These are phyloP conservation scores for Malania oleifera DNA, from an alignment of 164 flowering plant genomes.

Conservation along the genomic window DNA sequence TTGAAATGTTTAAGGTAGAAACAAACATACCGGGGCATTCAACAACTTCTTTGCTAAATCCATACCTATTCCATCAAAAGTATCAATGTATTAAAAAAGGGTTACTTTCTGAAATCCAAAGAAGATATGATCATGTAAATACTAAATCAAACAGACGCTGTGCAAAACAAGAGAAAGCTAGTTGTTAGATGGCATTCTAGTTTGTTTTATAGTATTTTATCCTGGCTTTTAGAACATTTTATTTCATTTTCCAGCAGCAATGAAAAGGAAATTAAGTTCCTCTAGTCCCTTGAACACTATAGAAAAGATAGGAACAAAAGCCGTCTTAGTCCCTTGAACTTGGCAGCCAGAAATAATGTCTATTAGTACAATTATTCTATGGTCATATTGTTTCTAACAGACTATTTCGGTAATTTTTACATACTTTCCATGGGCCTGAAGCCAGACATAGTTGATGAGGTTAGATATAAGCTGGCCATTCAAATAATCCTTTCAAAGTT, in stretches of 20 bases:
- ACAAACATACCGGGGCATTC: slow-evolving; percentile 80
- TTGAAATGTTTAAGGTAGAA: neutral
- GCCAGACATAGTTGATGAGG: too few species aligned
- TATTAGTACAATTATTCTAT: too few species aligned
- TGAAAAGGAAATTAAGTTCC: too few species aligned
- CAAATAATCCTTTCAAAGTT: too few species aligned
- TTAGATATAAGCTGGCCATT: too few species aligned
- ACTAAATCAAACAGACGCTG: neutral
- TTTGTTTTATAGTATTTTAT: neutral
- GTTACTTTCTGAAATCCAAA: neutral
- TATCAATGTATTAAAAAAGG: slow-evolving; percentile 1
- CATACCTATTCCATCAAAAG: slow-evolving; percentile 52
- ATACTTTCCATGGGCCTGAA: too few species aligned
- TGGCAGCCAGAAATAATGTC: too few species aligned
- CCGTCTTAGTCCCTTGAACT: too few species aligned
- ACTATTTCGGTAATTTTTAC: neutral
- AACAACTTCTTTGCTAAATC: slow-evolving; percentile 85
- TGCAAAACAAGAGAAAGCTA: neutral
- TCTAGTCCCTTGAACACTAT: too few species aligned
- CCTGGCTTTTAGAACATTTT: neutral
- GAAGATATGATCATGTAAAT: neutral
- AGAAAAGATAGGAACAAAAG: too few species aligned
- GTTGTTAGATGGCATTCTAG: neutral
- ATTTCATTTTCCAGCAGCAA: too few species aligned
- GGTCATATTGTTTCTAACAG: too few species aligned